phyloP scores from a whole-genome alignment of 352 stramenopile genomes.

The Phytophthora tentaculata region DNA sequence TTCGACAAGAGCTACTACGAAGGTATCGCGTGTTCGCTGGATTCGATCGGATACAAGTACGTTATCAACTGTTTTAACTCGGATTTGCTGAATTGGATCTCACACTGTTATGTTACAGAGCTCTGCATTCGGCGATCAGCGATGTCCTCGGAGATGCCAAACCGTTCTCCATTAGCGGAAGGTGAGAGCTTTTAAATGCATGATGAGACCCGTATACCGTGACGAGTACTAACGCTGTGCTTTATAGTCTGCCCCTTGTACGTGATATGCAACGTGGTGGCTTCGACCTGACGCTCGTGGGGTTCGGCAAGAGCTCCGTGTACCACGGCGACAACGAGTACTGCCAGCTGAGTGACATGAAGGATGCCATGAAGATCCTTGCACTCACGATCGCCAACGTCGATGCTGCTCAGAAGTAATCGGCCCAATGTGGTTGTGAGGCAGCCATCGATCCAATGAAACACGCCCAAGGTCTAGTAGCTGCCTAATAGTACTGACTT shows the following conservation, averaged over 20 bases:
- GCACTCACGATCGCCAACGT: conserved; percentile 83
- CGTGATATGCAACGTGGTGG: conserved; percentile 79
- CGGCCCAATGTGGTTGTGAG: conserved; percentile 9
- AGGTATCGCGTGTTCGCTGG: conserved; percentile 93
- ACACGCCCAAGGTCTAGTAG: too few species aligned
- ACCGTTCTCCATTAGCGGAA: conserved; percentile 93
- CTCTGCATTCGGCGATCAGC: conserved; percentile 78
- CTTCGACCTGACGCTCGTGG: conserved; percentile 79
- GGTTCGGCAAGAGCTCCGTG: conserved; percentile 81
- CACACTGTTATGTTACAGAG: conserved; percentile 30
- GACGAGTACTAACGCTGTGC: conserved; percentile 9
- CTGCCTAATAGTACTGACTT: too few species aligned
- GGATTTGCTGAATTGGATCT: background rate
- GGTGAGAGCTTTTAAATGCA: conserved; percentile 39
- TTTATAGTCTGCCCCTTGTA: conserved; percentile 65
- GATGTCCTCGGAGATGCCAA: conserved; percentile 82
- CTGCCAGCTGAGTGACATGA: conserved; percentile 88
- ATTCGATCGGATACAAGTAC: conserved; percentile 89
- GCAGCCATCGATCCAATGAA: too few species aligned
- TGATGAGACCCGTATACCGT: background rate
- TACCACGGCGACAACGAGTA: conserved; percentile 95
- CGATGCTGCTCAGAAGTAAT: conserved; percentile 38
- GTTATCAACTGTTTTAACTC: conserved; percentile 4
- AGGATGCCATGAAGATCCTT: conserved; percentile 88
- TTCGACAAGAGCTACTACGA: conserved; percentile 86